Percentiles rank a stretch among this genome's conserved stretches.
Evolutionary conservation across 192 early-diverging fungal genomes (phyloP).

Genomic region (Cetraspora pellucida): DNA sequence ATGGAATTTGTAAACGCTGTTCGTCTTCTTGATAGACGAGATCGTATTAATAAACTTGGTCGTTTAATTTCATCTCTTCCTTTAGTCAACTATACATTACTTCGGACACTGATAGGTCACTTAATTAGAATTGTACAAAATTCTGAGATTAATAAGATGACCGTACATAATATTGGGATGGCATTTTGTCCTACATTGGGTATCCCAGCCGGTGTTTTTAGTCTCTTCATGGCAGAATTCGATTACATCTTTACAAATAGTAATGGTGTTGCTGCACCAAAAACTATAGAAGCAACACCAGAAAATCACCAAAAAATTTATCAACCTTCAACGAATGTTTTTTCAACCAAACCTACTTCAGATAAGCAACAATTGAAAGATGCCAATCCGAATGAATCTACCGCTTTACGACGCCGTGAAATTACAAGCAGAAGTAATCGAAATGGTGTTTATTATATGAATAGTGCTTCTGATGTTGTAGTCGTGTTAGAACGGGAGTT

Average conservation of each 20-base stretch:
- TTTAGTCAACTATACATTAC: constrained; percentile 85
- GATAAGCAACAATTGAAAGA: background rate
- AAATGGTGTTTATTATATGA: constrained; percentile 50
- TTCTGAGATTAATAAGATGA: constrained; percentile 90
- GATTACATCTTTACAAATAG: constrained; percentile 78
- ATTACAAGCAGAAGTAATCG: constrained; percentile 44
- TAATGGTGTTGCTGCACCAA: constrained; percentile 49
- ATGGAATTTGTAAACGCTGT: constrained; percentile 82
- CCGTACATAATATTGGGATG: constrained; percentile 91
- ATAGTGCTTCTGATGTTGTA: constrained; percentile 45
- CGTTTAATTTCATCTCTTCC: constrained; percentile 79
- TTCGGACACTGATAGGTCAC: constrained; percentile 86
- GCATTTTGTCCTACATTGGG: constrained; percentile 94
- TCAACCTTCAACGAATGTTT: background rate
- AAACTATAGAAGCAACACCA: constrained; percentile 7
- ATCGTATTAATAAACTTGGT: constrained; percentile 82
- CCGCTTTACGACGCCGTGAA: constrained; percentile 12
- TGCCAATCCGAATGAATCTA: background rate
- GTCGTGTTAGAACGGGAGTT: constrained; percentile 44
- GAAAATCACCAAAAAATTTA: background rate
- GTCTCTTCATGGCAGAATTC: constrained; percentile 88
- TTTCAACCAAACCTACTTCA: background rate
- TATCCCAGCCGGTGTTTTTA: constrained; percentile 93
- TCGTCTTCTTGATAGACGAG: constrained; percentile 74
- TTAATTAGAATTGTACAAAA: constrained; percentile 87